phyloP scores from a whole-genome alignment of 768 basidiomycete genomes.

The Cystobasidium tubakii region DNA sequence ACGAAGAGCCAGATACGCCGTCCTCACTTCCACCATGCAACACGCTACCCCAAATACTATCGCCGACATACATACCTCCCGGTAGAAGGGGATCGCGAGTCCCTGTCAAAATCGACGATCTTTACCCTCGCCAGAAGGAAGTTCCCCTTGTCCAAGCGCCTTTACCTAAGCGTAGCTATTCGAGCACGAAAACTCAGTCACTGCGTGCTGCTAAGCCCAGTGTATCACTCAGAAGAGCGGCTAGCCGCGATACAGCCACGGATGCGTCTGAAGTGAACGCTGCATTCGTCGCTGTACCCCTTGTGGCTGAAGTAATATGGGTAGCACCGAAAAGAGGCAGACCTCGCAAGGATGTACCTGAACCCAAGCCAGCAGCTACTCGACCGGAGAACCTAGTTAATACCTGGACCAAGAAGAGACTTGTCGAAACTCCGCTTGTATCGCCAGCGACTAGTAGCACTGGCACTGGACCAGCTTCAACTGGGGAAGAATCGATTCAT shows the following conservation, averaged over 20 bases:
- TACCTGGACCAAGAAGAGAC: neutral
- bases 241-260: neutral
- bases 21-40: constrained; percentile 28
- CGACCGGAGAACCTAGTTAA: neutral
- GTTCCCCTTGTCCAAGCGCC: neutral
- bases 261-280: neutral
- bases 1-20: constrained; percentile 18
- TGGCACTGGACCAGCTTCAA: neutral
- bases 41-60: neutral
- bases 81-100: constrained; percentile 15
- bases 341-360: neutral
- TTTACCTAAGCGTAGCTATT: neutral
- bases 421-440: neutral
- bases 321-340: neutral
- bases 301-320: neutral
- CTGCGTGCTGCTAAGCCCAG: neutral
- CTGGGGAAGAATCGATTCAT: neutral
- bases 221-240: neutral
- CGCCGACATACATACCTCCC: constrained; percentile 12
- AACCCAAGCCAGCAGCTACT: neutral
- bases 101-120: neutral
- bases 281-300: neutral
- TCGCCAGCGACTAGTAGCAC: neutral
- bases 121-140: neutral
- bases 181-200: neutral